Conservation (phyloP, 2,329 filamentous ascomycete species). For the Penicillium corylophilum region DNA sequence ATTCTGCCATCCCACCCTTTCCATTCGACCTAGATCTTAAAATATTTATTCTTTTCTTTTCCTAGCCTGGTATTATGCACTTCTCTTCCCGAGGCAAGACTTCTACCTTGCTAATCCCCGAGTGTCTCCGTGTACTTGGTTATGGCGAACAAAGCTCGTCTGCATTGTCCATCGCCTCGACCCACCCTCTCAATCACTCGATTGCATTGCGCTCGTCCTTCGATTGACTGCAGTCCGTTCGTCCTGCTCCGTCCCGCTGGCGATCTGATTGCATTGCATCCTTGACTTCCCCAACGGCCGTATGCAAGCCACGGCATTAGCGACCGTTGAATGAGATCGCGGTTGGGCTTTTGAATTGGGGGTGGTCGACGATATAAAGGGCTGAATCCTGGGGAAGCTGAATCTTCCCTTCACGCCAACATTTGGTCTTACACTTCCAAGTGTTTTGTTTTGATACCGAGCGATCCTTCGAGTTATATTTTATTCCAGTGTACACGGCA, state of each 20-base stretch:
- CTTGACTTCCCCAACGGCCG: constrained; percentile 7
- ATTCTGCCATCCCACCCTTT: background rate
- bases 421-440: no score
- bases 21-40: background rate
- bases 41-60: background rate
- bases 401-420: no score
- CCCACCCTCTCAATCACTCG: constrained; percentile 12
- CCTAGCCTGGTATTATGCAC: background rate
- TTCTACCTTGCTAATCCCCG: background rate
- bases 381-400: background rate
- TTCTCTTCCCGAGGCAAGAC: background rate
- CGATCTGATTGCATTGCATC: constrained; percentile 18
- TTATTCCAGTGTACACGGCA: background rate
- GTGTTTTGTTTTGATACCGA: background rate
- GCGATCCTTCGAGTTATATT: background rate
- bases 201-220: constrained; percentile 15
- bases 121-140: background rate
- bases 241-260: constrained; percentile 19
- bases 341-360: constrained; percentile 1
- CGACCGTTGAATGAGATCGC: constrained; percentile 2
- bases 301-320: constrained; percentile 2
- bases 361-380: constrained; percentile 14
- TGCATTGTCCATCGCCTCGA: constrained; percentile 1
- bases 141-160: background rate
- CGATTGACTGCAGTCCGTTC: constrained; percentile 14